Base-by-base conservation (phyloP, 31 red algal species). In the Pterothamnion heteromorphum region DNA sequence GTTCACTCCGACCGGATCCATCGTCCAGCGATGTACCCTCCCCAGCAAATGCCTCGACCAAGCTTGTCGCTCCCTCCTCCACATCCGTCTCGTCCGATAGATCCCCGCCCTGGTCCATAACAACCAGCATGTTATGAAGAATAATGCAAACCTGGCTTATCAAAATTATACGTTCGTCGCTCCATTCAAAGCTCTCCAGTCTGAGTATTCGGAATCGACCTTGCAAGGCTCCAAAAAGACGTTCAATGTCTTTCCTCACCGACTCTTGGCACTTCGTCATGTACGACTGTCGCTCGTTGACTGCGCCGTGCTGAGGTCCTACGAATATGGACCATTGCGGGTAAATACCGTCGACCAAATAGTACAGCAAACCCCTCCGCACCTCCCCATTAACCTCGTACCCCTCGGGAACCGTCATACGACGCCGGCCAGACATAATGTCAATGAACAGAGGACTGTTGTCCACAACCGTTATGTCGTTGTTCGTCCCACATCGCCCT, bases 91-190 rank as follows among this genome's bases (percentile, higher is more conserved):
- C n/a, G n/a, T n/a, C n/a, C n/a, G n/a, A n/a, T n/a, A n/a, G n/a
- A n/a, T n/a, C n/a, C n/a, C n/a, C n/a, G n/a, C n/a, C n/a, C n/a
- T n/a, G n/a, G n/a, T n/a, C n/a, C n/a, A n/a, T n/a, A n/a, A n/a
- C n/a, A n/a, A 89, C 85, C 27, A 95, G 51, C 94, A 92, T 95
- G 44, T 92, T 95, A 44, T 95, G 94, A 2, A 95, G 71, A 43
- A 92, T 95, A 2, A 92, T 86, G 84, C 91, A 95, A 38, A 92
- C 93, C 57, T 92, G 37, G 58, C 43, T 92, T 41, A 94, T 87
- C 22, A 72, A 35, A 37, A 92, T 28, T 3, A 95, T 57, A 23
- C 36, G 26, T 0, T 82, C 72, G 26, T 92, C 44, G 36, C 86
- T 88, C 89, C 44, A 92, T 36, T 92, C 90, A 41, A 76, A 43